A percentile compares a stretch with the other conserved stretches of the same genome.
Conservation (phyloP, 2,329 filamentous ascomycete genomes). For the Ascocoryne sarcoides region DNA sequence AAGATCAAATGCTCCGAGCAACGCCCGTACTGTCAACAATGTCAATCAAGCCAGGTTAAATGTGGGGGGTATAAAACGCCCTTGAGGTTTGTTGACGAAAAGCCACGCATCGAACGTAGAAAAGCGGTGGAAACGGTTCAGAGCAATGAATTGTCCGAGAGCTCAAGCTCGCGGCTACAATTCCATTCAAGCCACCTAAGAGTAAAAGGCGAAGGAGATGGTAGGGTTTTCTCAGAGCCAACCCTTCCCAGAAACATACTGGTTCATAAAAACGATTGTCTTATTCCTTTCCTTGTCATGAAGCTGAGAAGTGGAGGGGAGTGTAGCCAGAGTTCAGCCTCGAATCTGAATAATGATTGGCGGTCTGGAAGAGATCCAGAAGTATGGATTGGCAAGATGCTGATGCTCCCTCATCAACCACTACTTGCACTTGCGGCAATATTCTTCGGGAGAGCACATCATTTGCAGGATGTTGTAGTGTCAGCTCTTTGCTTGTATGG, state of each 20-base stretch:
- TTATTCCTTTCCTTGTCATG: not conserved
- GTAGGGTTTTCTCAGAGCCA: not conserved
- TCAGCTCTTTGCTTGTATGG: constrained; percentile 1
- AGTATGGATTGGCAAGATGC: not conserved
- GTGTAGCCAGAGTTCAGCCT: not conserved
- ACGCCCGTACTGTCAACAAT: constrained; percentile 30
- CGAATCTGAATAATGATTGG: not conserved
- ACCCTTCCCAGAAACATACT: not conserved
- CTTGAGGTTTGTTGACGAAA: constrained; percentile 6
- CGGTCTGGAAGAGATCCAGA: not conserved
- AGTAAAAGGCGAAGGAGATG: not conserved
- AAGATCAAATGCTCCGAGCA: constrained; percentile 26
- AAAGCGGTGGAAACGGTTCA: not conserved
- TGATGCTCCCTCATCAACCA: not conserved
- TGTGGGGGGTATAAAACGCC: constrained; percentile 29
- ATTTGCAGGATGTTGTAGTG: not conserved
- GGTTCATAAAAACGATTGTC: not conserved
- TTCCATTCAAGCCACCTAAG: not conserved
- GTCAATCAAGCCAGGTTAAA: constrained; percentile 29
- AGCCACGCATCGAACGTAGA: constrained; percentile 1
- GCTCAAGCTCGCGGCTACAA: not conserved
- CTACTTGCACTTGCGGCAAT: constrained; percentile 7
- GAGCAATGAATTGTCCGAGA: not conserved
- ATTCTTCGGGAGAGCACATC: constrained; percentile 3
- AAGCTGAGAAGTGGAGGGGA: not conserved